phyloP scores from a whole-genome alignment of 139 green algal genomes.

The Coelastrella sp. region DNA sequence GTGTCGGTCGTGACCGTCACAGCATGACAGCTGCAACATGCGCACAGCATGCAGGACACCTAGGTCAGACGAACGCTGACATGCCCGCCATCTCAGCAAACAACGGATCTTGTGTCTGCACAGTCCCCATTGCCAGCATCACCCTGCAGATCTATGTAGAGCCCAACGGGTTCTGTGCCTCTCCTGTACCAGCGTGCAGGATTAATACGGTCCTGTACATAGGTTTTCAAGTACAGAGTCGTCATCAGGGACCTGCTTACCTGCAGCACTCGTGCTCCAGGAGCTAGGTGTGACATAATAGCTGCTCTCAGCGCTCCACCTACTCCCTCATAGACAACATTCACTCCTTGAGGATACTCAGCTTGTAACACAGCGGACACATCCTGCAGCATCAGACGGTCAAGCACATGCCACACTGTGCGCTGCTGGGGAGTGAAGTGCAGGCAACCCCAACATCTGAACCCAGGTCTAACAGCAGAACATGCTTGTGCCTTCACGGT shows the following conservation, averaged over 20 bases:
- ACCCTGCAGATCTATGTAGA: too few species aligned
- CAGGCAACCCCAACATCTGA: too few species aligned
- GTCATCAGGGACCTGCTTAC: too few species aligned
- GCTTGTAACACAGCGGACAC: slow-evolving; percentile 54
- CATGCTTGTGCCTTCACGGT: too few species aligned
- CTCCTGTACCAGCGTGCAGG: too few species aligned
- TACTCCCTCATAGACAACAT: slow-evolving; percentile 82
- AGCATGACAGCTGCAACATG: neutral
- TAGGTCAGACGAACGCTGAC: neutral
- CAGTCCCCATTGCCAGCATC: too few species aligned
- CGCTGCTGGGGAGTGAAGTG: too few species aligned
- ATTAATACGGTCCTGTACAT: too few species aligned
- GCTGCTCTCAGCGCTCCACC: slow-evolving; percentile 66
- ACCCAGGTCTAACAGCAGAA: too few species aligned
- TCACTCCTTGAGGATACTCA: slow-evolving; percentile 59
- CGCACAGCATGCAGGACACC: neutral
- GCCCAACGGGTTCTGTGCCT: too few species aligned
- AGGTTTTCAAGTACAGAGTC: neutral
- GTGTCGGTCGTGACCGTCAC: too few species aligned
- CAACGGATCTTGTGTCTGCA: too few species aligned
- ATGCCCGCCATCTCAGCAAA: neutral
- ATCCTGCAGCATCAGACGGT: slow-evolving; percentile 51
- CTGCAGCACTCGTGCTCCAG: slow-evolving; percentile 64
- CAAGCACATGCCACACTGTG: neutral
- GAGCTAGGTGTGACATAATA: slow-evolving; percentile 60